These are phyloP conservation scores for Moniliophthora roreri DNA, from an alignment of 1,284 basidiomycete species.

Conservation along the genomic window DNA sequence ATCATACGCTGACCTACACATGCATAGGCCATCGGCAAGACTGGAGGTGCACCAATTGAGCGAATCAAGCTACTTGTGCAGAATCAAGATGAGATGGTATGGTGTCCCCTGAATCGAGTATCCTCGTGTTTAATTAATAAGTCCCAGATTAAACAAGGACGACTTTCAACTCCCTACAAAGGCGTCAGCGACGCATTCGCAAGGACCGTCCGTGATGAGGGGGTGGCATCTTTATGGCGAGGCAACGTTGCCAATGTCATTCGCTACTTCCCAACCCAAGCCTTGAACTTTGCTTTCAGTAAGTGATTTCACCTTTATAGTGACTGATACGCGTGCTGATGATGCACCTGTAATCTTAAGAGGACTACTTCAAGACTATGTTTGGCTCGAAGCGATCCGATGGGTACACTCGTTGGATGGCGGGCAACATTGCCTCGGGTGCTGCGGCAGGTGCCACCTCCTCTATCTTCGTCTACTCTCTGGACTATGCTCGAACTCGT, in stretches of 20 bases:
- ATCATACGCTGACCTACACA: background rate
- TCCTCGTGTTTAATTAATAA: too few relatives aligned
- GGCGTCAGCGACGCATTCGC: slow-evolving; percentile 61
- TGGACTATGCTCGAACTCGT: slow-evolving; percentile 63
- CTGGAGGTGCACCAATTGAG: slow-evolving; percentile 71
- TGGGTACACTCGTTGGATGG: slow-evolving; percentile 54
- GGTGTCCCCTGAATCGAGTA: too few relatives aligned
- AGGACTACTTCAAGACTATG: slow-evolving; percentile 47
- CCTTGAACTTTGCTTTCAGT: slow-evolving; percentile 51
- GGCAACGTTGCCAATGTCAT: slow-evolving; percentile 66
- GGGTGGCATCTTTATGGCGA: slow-evolving; percentile 54
- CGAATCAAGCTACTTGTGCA: slow-evolving; percentile 71
- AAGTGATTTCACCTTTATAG: background rate
- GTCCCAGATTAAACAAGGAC: slow-evolving; percentile 46
- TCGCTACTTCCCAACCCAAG: slow-evolving; percentile 69
- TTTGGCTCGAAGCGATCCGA: slow-evolving; percentile 56
- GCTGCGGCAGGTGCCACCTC: slow-evolving; percentile 48
- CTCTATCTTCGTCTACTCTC: slow-evolving; percentile 57
- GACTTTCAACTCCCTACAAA: slow-evolving; percentile 55
- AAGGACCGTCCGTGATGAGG: slow-evolving; percentile 56
- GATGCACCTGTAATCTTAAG: slow-evolving; percentile 9
- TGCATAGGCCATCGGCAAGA: slow-evolving; percentile 57
- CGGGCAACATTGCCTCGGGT: slow-evolving; percentile 46
- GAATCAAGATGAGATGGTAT: slow-evolving; percentile 54
- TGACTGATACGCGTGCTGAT: background rate